phyloP scores from a whole-genome alignment of 495 filamentous ascomycete genomes.

The Mycothermus thermophilus region DNA sequence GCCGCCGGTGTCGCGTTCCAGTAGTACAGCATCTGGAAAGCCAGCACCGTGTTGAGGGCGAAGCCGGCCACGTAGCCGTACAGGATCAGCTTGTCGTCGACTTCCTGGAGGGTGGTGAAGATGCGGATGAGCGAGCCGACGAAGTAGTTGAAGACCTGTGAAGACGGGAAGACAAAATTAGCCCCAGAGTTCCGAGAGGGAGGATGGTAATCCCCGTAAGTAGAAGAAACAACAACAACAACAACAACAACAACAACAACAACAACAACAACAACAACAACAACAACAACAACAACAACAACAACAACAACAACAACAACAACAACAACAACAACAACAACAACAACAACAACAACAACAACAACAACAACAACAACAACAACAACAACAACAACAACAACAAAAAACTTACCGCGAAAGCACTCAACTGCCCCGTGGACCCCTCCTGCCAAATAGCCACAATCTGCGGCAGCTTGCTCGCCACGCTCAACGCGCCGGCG shows the following conservation, averaged over 20 bases:
- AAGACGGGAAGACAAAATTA: neutral
- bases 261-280: too few species aligned
- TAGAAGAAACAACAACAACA: too few species aligned
- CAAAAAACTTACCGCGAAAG: conserved; percentile 65
- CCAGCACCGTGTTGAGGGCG: conserved; percentile 71
- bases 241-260: too few species aligned
- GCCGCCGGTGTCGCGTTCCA: conserved; percentile 62
- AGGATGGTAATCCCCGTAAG: too few species aligned
- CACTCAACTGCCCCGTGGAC: conserved; percentile 87
- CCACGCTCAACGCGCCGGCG: conserved; percentile 67
- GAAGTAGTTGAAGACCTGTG: conserved; percentile 94
- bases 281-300: too few species aligned
- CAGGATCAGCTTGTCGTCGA: conserved; percentile 86
- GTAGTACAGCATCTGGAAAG: conserved; percentile 87
- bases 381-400: neutral
- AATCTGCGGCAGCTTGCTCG: conserved; percentile 89
- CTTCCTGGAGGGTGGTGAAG: conserved; percentile 93
- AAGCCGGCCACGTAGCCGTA: conserved; percentile 88
- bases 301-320: too few species aligned
- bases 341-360: too few species aligned
- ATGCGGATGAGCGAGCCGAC: conserved; percentile 80
- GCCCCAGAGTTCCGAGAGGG: too few species aligned
- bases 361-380: neutral
- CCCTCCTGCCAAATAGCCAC: conserved; percentile 66
- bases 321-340: too few species aligned